Base-by-base conservation (phyloP, 1,139 yeast species). In the Debaryomyces subglobosus region DNA sequence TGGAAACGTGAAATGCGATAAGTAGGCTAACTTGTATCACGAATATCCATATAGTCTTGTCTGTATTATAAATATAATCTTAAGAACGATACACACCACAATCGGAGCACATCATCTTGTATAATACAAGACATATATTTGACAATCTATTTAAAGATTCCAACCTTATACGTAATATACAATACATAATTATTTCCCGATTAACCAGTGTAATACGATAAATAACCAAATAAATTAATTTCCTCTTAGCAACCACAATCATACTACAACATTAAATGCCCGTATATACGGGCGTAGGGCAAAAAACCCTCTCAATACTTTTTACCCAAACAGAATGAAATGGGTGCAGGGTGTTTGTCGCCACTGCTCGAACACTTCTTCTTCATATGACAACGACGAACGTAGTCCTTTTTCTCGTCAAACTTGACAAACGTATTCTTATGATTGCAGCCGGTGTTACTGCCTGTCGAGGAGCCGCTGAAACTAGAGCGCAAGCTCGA, bases 361-460 rank as follows among this genome's bases (percentile, higher is more conserved):
- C 53, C 52, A 33, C 53, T 45, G 7, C 27, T 35, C 10, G 45
- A 38, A 40, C 59, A 56, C 49, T 56, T 57, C 37, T 63, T 55
- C 56, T 67, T 70, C 55, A 63, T 45, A 35, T 65, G 61, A 60
- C 79, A 75, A 52, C 80, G 65, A 53, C 70, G 71, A 25, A 60
- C 67, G 55, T 75, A 75, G 58, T 75, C 80, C 59, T 74, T 71
- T 65, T 73, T 73, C 53, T 73, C 78, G 54, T 73, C 78, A 58
- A 73, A 73, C 53, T 67, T 64, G 47, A 63, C 58, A 53, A 63
- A 68, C 8, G 54, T 37, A 15, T 39, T 47, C 16, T 37, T 44
- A 7, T 40, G 37, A 21, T 29, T 45, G 27, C 20, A 13, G 16
- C 15, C 30, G 23, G 42, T 35, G 27, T 42, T 20, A 29, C 34